Evolutionary conservation across 805 yeast genomes (phyloP), one percentile per base, ranked within the genome.

Genomic region (Candida wancherniae): DNA sequence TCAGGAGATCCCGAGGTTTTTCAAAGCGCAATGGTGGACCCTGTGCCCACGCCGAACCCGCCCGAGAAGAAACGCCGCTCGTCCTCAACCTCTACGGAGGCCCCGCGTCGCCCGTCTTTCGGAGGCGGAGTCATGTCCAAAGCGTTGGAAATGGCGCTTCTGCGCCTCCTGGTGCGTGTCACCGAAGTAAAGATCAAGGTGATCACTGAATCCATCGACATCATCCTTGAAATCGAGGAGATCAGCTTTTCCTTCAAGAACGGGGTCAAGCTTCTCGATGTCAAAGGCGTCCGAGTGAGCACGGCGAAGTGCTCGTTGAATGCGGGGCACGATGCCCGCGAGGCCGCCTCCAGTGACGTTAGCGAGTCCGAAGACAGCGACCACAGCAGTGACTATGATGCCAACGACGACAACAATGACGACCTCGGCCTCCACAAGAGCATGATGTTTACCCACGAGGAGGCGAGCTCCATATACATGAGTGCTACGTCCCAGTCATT

Each of bases 381-480:
- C n/a, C 33, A 9, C 12, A 22, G 18, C 26, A 34, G 47, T 44
- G 9, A 49, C 42, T 4, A 28, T 22, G 28, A 22, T 12, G 28
- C 11, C 22, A 33, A 28, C 15, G 23, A 23, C 7, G 44, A 49
- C 17, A 60, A 50, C 9, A 62, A 61, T 14, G 63, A 53, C n/a
- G 60, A 61, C 19, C 67, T 60, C 17, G 65, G 73, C n/a, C 48
- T 78, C 34, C 52, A 68, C 51, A 70, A 69, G 21, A 79, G 86
- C 45, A 69, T 75, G 58, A 61, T 77, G 21, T 80, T 78, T 48
- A 76, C 90, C 1, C 80, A 75, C 32, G 77, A 73, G 29, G 82
- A 80, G 34, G 81, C 84, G 1, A 69, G 76, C 27, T 77, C 87
- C 3, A 69, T 84, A 12, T 85, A 83, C 50, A 77, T 84, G 88